Conservation (phyloP, 2,329 filamentous ascomycete species). For the Cladorrhinum sp. region DNA sequence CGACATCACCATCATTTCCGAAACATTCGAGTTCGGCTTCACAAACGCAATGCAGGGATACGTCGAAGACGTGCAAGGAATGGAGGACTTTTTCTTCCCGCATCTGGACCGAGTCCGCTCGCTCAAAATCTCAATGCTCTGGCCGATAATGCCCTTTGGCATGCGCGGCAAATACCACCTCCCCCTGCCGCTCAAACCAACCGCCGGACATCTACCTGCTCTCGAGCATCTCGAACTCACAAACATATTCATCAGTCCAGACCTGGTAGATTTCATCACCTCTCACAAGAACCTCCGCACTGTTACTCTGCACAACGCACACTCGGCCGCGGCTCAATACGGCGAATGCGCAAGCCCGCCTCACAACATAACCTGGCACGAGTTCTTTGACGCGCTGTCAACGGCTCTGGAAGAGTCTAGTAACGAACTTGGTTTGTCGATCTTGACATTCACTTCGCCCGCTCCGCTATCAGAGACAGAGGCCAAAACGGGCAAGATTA, state of each 20-base stretch:
- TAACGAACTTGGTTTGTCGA: not conserved
- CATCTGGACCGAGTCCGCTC: not conserved
- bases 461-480: not conserved
- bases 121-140: not conserved
- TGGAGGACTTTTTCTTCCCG: conserved; percentile 3
- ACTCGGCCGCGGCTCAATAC: not conserved
- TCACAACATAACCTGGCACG: not conserved
- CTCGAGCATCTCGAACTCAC: not conserved
- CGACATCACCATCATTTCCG: not conserved
- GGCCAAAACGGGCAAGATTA: not conserved
- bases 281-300: not conserved
- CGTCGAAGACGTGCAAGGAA: not conserved
- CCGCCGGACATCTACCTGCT: not conserved
- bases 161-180: not conserved
- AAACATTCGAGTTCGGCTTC: not conserved
- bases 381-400: not conserved
- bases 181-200: not conserved
- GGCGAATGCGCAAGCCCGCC: not conserved
- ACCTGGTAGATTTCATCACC: not conserved
- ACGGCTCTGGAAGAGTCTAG: not conserved
- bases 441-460: not conserved
- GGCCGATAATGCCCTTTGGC: not conserved
- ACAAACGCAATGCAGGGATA: not conserved
- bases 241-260: not conserved
- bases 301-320: not conserved